Conservation (phyloP, 2,329 filamentous ascomycete species). For the Penicillium psychrosexuale region DNA sequence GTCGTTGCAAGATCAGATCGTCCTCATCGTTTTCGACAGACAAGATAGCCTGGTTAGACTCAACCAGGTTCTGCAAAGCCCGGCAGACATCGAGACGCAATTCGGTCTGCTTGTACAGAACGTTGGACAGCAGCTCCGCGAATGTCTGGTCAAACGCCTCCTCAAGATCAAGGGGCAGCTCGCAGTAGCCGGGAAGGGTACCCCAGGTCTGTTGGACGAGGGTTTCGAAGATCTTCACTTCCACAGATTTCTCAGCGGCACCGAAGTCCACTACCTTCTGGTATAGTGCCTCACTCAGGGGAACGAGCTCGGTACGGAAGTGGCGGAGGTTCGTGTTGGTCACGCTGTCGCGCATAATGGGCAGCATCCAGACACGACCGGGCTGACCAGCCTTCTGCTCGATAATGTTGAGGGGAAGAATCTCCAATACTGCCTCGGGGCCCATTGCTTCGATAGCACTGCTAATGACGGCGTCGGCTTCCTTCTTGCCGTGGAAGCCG, state of each 20-base stretch:
- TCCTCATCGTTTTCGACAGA: constrained; percentile 67
- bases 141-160: constrained; percentile 81
- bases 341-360: constrained; percentile 82
- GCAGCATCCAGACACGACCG: constrained; percentile 91
- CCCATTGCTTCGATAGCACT: constrained; percentile 88
- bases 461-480: constrained; percentile 86
- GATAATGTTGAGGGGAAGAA: constrained; percentile 81
- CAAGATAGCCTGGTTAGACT: constrained; percentile 82
- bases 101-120: constrained; percentile 88
- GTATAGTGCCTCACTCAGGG: constrained; percentile 85
- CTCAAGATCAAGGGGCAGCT: constrained; percentile 75
- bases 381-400: constrained; percentile 73
- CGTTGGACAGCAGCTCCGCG: constrained; percentile 84
- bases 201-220: constrained; percentile 95
- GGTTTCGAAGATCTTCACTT: constrained; percentile 97
- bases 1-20: constrained; percentile 70
- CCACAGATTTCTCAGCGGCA: constrained; percentile 81
- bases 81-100: constrained; percentile 84
- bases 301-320: constrained; percentile 82
- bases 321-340: constrained; percentile 83
- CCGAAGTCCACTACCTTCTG: constrained; percentile 83
- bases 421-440: constrained; percentile 74
- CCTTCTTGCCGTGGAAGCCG: constrained; percentile 88
- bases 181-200: constrained; percentile 88
- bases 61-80: constrained; percentile 79